A percentile compares a stretch with the other conserved stretches of the same genome.
phyloP scores from a whole-genome alignment of 768 basidiomycete genomes.

The Auriscalpium orientale region DNA sequence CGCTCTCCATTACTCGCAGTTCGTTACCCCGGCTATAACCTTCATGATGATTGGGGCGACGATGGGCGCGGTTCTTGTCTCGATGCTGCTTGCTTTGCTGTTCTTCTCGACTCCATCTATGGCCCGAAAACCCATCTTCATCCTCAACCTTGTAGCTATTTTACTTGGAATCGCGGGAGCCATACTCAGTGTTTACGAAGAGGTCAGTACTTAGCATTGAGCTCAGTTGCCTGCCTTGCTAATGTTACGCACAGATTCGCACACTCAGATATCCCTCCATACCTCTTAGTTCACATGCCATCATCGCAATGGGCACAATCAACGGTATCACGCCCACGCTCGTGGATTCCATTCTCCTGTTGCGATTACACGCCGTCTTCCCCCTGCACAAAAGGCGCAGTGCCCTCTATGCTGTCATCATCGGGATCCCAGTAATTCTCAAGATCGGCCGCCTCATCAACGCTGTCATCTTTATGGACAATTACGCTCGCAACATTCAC shows the following conservation, averaged over 20 bases:
- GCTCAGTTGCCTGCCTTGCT: background rate
- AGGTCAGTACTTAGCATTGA: constrained; percentile 9
- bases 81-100: constrained; percentile 12
- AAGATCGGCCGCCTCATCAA: constrained; percentile 25
- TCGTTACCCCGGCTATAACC: background rate
- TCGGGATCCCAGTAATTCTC: constrained; percentile 22
- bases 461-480: constrained; percentile 10
- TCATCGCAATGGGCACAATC: constrained; percentile 19
- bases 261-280: constrained; percentile 12
- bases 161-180: constrained; percentile 8
- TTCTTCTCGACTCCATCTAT: constrained; percentile 19
- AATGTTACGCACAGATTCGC: background rate
- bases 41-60: background rate
- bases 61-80: background rate
- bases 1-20: background rate
- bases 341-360: constrained; percentile 31
- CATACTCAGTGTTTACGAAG: constrained; percentile 6
- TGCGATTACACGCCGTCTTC: constrained; percentile 30
- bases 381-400: constrained; percentile 18
- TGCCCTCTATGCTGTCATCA: constrained; percentile 15
- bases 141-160: constrained; percentile 20
- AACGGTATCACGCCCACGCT: constrained; percentile 25
- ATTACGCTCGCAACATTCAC: background rate
- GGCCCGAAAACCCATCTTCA: constrained; percentile 18
- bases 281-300: constrained; percentile 11